These are phyloP conservation scores for Pharus latifolius DNA, from an alignment of 176 grass and related monocot species.

Conservation along the genomic window DNA sequence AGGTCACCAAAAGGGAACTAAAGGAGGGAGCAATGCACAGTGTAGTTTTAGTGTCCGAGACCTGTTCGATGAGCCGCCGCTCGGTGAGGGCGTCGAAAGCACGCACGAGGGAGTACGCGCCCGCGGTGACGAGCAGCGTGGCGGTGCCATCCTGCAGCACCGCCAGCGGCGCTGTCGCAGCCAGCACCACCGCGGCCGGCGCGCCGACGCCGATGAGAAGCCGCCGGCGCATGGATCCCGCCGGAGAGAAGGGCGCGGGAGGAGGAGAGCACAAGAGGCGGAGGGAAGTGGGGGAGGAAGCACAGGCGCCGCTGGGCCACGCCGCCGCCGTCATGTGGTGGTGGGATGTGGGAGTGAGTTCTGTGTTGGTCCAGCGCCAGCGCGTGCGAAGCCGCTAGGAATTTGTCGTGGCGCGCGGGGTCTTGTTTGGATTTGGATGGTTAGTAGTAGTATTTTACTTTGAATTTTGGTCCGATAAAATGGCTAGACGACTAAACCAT, in stretches of 20 bases:
- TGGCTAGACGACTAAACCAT: too few species aligned
- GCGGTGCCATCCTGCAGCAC: constrained; percentile 47
- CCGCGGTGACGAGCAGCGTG: constrained; percentile 32
- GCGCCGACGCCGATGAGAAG: not conserved
- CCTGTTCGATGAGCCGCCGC: constrained; percentile 66
- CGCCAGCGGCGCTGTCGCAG: constrained; percentile 3
- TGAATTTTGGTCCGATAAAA: too few species aligned
- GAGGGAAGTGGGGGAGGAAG: constrained; percentile 4
- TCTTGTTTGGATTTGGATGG: not conserved
- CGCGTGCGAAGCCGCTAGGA: not conserved
- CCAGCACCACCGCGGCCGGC: constrained; percentile 21
- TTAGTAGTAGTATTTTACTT: too few species aligned
- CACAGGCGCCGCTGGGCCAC: not conserved
- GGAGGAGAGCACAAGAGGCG: not conserved
- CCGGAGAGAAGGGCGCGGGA: not conserved
- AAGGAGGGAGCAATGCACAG: not conserved
- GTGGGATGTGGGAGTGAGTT: too few species aligned
- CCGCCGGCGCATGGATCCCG: not conserved
- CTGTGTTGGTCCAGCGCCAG: too few species aligned
- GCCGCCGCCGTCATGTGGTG: constrained; percentile 5
- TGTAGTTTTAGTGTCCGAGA: too few species aligned
- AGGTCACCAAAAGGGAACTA: not conserved
- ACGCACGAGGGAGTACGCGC: constrained; percentile 69
- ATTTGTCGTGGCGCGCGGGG: not conserved
- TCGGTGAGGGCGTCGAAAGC: constrained; percentile 55